These are phyloP conservation scores for Colletotrichum sansevieriae DNA, from an alignment of 2,329 filamentous ascomycete species.

Conservation along the genomic window DNA sequence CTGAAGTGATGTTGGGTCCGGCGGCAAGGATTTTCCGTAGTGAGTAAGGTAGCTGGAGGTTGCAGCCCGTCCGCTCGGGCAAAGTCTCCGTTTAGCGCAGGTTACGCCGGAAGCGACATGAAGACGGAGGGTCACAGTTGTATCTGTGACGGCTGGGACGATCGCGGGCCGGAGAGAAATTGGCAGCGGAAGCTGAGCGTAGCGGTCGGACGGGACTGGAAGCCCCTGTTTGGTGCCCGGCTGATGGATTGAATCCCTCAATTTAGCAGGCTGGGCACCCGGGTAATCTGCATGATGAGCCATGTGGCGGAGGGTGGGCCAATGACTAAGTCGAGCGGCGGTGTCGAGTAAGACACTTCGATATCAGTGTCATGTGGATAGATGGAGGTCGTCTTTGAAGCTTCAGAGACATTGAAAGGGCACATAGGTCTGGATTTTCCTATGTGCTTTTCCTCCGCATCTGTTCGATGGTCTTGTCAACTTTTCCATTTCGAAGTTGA, in stretches of 20 bases:
- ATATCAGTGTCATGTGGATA: slow-evolving; percentile 21
- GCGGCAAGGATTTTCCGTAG: no score
- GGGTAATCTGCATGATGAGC: background rate
- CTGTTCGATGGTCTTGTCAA: background rate
- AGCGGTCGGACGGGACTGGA: slow-evolving; percentile 11
- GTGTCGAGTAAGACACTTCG: slow-evolving; percentile 20
- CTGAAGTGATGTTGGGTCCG: no score
- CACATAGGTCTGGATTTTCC: slow-evolving; percentile 4
- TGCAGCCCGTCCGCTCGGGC: no score
- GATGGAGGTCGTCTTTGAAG: slow-evolving; percentile 11
- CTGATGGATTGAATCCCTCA: background rate
- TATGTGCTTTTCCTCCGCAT: background rate
- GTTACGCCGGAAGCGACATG: slow-evolving; percentile 32
- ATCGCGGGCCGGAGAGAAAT: slow-evolving; percentile 35
- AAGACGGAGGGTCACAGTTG: slow-evolving; percentile 23
- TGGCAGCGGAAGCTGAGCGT: slow-evolving; percentile 18
- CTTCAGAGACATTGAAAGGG: slow-evolving; percentile 9
- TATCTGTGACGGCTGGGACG: slow-evolving; percentile 37
- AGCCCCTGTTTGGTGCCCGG: slow-evolving; percentile 4
- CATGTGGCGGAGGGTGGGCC: background rate
- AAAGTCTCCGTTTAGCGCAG: background rate
- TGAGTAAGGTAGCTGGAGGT: no score
- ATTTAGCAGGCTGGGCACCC: slow-evolving; percentile 1
- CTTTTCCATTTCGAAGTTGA: background rate
- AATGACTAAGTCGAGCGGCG: slow-evolving; percentile 1